Evolutionary conservation across 306 rosid genomes (phyloP).

Genomic region (Datisca glomerata): DNA sequence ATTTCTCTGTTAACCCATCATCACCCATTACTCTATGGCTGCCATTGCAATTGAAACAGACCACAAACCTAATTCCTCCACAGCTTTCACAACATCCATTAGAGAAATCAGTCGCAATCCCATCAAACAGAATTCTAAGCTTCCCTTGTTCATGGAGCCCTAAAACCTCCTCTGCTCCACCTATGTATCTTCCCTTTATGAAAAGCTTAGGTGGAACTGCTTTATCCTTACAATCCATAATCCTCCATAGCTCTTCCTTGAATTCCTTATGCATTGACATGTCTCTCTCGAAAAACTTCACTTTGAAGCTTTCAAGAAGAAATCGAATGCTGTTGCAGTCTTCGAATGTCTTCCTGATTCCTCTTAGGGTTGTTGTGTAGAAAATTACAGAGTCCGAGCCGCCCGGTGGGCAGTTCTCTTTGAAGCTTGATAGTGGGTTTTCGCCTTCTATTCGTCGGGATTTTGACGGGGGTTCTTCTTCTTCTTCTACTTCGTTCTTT

Average conservation of each 20-base stretch:
- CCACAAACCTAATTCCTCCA: slow-evolving; percentile 55
- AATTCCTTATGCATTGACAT: slow-evolving; percentile 70
- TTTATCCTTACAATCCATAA: slow-evolving; percentile 25
- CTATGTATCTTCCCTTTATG: slow-evolving; percentile 61
- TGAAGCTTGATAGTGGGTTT: slow-evolving; percentile 32
- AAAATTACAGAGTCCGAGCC: slow-evolving; percentile 46
- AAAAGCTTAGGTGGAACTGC: slow-evolving; percentile 88
- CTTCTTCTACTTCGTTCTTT: neutral
- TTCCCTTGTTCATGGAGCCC: slow-evolving; percentile 65
- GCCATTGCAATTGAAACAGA: slow-evolving; percentile 71
- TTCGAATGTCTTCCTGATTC: slow-evolving; percentile 74
- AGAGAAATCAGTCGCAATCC: slow-evolving; percentile 35
- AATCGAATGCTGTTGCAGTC: slow-evolving; percentile 67
- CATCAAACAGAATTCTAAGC: slow-evolving; percentile 40
- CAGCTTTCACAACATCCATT: slow-evolving; percentile 59
- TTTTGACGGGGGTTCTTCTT: slow-evolving; percentile 11
- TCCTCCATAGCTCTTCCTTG: slow-evolving; percentile 54
- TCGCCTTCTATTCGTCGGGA: slow-evolving; percentile 9
- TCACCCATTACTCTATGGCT: slow-evolving; percentile 38
- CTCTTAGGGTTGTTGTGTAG: slow-evolving; percentile 71
- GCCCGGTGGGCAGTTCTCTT: slow-evolving; percentile 66
- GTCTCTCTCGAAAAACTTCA: slow-evolving; percentile 56
- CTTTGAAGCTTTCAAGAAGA: slow-evolving; percentile 59
- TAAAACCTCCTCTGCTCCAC: slow-evolving; percentile 72
- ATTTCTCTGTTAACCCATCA: slow-evolving; percentile 22